These are phyloP conservation scores for Fonsecaea nubica DNA, from an alignment of 2,329 filamentous ascomycete species.

Conservation along the genomic window DNA sequence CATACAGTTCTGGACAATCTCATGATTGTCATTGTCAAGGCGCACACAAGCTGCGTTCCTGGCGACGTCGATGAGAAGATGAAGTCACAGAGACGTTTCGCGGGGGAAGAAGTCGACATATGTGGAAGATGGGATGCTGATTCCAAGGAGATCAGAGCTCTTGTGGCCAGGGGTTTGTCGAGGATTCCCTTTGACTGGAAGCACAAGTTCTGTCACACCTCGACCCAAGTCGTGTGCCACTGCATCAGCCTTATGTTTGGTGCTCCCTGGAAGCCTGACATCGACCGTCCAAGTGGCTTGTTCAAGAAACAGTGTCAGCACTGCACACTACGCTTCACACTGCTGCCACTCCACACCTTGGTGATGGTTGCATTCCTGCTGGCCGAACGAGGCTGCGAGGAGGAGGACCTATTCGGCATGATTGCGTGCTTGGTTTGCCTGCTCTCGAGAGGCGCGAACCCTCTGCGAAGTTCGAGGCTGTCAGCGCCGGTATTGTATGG, in stretches of 20 bases:
- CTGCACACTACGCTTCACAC: slow-evolving; percentile 46
- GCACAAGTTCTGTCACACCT: slow-evolving; percentile 55
- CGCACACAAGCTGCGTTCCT: slow-evolving; percentile 45
- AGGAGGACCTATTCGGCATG: slow-evolving; percentile 51
- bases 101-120: slow-evolving; percentile 52
- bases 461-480: slow-evolving; percentile 27
- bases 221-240: slow-evolving; percentile 49
- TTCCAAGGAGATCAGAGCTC: slow-evolving; percentile 45
- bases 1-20: slow-evolving; percentile 52
- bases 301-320: slow-evolving; percentile 41
- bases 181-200: slow-evolving; percentile 50
- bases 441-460: slow-evolving; percentile 43
- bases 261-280: no score
- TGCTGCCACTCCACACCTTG: slow-evolving; percentile 48
- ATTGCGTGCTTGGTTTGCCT: slow-evolving; percentile 48
- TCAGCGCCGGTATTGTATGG: slow-evolving; percentile 38
- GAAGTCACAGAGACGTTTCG: slow-evolving; percentile 40
- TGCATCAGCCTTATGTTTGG: slow-evolving; percentile 39
- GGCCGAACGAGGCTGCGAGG: slow-evolving; percentile 43
- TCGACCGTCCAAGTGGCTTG: slow-evolving; percentile 40
- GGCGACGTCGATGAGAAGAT: slow-evolving; percentile 43
- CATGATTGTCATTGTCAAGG: slow-evolving; percentile 48
- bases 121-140: slow-evolving; percentile 55
- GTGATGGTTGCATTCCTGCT: slow-evolving; percentile 47
- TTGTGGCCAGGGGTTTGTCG: slow-evolving; percentile 41